Percentiles rank a stretch among this genome's conserved stretches.
Conservation (phyloP, 768 basidiomycete species). For the Boletus speciosus region DNA sequence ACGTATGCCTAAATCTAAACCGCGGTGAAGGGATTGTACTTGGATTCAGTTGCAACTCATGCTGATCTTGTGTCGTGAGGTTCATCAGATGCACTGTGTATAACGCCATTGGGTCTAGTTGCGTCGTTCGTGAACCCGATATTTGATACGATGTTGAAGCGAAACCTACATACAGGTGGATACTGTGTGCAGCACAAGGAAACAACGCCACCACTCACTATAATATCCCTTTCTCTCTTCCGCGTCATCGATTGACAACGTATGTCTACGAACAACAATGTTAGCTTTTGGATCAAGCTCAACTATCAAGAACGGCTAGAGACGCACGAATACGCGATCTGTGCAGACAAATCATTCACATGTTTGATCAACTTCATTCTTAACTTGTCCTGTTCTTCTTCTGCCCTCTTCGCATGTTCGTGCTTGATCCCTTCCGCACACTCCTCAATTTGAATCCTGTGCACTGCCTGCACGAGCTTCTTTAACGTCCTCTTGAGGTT, state of each 20-base stretch:
- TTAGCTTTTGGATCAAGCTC: neutral
- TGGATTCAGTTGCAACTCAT: constrained; percentile 26
- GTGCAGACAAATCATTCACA: constrained; percentile 17
- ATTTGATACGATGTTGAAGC: neutral
- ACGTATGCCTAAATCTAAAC: constrained; percentile 14
- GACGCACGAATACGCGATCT: constrained; percentile 5
- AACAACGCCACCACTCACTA: neutral
- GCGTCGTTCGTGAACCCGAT: constrained; percentile 3
- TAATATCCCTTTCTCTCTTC: constrained; percentile 1
- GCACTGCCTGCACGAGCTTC: constrained; percentile 6
- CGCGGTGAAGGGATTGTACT: constrained; percentile 20
- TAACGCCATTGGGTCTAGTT: constrained; percentile 13
- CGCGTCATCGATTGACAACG: neutral
- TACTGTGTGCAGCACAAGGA: no score
- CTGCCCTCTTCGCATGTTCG: neutral
- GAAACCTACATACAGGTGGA: neutral
- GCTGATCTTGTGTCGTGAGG: constrained; percentile 27
- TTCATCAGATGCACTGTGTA: constrained; percentile 28
- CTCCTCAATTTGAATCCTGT: constrained; percentile 7
- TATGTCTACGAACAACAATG: constrained; percentile 5
- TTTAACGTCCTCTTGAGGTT: neutral
- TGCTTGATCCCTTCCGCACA: neutral
- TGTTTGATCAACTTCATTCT: constrained; percentile 18
- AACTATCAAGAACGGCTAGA: neutral
- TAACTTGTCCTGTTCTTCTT: constrained; percentile 5